Evolutionary conservation across 2,329 filamentous ascomycete species (phyloP), one percentile per base, ranked within the genome.

Genomic region (Diaporthe vaccinii): DNA sequence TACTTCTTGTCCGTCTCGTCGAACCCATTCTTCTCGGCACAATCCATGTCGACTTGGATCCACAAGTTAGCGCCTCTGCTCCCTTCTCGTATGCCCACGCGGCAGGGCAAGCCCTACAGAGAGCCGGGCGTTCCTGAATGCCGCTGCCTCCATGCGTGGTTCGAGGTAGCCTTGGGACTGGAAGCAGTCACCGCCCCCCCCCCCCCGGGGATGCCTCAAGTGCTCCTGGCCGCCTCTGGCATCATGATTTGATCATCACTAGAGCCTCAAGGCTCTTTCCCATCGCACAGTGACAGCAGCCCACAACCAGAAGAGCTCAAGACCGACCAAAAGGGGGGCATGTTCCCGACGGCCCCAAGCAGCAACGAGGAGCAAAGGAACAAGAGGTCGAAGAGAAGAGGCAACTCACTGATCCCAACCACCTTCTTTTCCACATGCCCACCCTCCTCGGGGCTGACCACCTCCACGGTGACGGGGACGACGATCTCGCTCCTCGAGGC

Each of bases 401-500:
- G 5, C 12, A 28, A 72, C 70, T 73, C 58, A 73, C 70, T 76
- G 2, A 77, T 77, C 6, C 44, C 76, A 39, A 94, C 91, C 8
- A 93, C 84, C 85, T 89, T 86, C 34, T 78, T 81, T 73, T 76
- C 76, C 20, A 67, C 70, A 6, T 72, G 59, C 17, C 41, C 79
- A 34, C 80, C 82, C 58, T 80, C 79, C 70, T 79, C 70, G 6
- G 80, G 78, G 22, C 80, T 80, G 65, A 78, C 77, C 77, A 78
- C 80, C 15, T 77, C 80, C 7, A 80, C 81, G 7, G 93, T 78
- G 76, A 96, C 89, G 2, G 94, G 94, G 67, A 96, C 94, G 25
- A 97, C 94, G 81, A 97, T 92, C 86, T 97, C 94, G 81, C 94
- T 96, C 84, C 87, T 90, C 80, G 91, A 94, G 74, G 91, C 92